phyloP scores from a whole-genome alignment of 106 monocot species.

The Gastrodia elata region DNA sequence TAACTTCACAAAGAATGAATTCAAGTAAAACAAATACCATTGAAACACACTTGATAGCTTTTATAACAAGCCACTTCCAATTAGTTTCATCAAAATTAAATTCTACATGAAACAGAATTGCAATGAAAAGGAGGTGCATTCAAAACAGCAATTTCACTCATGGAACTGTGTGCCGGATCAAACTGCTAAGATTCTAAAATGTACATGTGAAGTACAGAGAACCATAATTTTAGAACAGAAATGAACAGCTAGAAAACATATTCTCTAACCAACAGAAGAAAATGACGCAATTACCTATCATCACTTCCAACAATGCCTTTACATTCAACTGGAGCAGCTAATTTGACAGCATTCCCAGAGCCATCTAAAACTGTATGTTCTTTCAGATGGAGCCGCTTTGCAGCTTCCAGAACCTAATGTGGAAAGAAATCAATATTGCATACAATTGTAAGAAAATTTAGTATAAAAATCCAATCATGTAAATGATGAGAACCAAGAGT shows the following conservation, averaged over 20 bases:
- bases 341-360: constrained; percentile 72
- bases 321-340: constrained; percentile 98
- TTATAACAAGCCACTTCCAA: neutral
- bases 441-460: neutral
- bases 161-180: too few relatives aligned
- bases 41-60: neutral
- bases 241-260: neutral
- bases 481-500: neutral
- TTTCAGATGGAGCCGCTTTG: constrained; percentile 76
- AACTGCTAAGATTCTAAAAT: neutral
- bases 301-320: constrained; percentile 99
- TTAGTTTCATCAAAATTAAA: neutral
- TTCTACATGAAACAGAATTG: neutral
- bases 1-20: neutral
- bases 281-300: constrained; percentile 57
- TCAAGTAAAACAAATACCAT: neutral
- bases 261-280: neutral
- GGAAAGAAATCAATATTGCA: neutral
- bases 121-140: neutral
- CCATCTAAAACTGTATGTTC: constrained; percentile 84
- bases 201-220: neutral
- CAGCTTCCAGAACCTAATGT: constrained; percentile 75
- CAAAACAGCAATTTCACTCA: too few relatives aligned
- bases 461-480: neutral
- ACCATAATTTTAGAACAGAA: neutral